Conservation (phyloP, 2,329 filamentous ascomycete genomes). For the Phaeomoniella chlamydospora region DNA sequence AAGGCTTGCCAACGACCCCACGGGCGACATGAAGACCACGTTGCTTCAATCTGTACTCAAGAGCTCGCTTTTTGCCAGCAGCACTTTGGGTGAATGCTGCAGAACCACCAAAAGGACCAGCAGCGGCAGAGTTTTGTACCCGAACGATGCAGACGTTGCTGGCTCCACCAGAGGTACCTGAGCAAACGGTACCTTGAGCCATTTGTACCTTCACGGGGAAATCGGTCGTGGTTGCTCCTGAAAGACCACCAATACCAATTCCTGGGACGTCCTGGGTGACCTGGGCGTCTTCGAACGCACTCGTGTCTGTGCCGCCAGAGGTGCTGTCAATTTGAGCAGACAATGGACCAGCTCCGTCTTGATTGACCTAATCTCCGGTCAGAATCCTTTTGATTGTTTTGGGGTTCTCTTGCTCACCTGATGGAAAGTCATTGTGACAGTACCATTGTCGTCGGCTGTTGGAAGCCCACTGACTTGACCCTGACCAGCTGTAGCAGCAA, state of each 20-base stretch:
- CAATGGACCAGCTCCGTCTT: conserved; percentile 53
- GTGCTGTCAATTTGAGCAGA: conserved; percentile 46
- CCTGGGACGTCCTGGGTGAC: conserved; percentile 50
- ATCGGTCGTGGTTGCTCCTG: conserved; percentile 44
- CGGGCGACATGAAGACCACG: conserved; percentile 1
- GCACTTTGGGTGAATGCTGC: conserved; percentile 49
- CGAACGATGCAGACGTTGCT: conserved; percentile 51
- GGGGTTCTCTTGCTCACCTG: conserved; percentile 21
- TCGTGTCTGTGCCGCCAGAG: conserved; percentile 45
- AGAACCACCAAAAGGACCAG: conserved; percentile 53
- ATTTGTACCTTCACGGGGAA: conserved; percentile 52
- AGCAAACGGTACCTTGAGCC: conserved; percentile 53
- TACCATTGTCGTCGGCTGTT: conserved; percentile 45
- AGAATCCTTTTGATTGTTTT: neutral
- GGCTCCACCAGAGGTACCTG: conserved; percentile 42
- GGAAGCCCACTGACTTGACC: conserved; percentile 43
- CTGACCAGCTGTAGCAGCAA: conserved; percentile 38
- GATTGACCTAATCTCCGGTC: conserved; percentile 36
- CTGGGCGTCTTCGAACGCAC: conserved; percentile 44
- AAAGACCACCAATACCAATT: conserved; percentile 40
- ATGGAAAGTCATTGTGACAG: conserved; percentile 49
- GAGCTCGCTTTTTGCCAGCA: conserved; percentile 18
- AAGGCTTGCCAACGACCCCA: conserved; percentile 1
- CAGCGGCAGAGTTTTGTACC: conserved; percentile 45
- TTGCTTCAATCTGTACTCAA: conserved; percentile 1